phyloP scores from a whole-genome alignment of 768 basidiomycete species.

The Boletellus emodensis region DNA sequence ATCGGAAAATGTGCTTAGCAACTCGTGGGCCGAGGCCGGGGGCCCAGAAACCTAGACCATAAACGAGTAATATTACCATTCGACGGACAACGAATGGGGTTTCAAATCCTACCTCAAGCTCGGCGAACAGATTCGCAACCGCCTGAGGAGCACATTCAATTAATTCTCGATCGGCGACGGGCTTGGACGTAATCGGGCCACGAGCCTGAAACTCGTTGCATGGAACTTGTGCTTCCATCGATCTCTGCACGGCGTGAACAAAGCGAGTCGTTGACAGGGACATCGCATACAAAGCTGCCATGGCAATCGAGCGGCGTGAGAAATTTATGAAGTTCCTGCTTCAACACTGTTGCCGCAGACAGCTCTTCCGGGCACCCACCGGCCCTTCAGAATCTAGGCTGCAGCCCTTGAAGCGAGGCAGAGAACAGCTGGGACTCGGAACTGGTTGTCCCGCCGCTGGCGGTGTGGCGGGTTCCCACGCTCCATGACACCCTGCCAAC shows the following conservation, averaged over 20 bases:
- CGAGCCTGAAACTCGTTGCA: too few species aligned
- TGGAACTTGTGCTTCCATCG: neutral
- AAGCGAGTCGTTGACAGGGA: neutral
- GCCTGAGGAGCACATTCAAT: constrained; percentile 3
- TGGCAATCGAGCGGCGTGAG: too few species aligned
- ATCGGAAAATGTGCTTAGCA: neutral
- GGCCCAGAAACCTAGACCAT: neutral
- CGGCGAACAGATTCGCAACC: neutral
- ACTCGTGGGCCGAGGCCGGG: neutral
- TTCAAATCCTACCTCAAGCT: neutral
- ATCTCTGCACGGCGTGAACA: neutral
- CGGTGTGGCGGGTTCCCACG: neutral
- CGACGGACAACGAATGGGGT: neutral
- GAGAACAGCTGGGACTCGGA: too few species aligned
- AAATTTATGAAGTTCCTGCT: neutral
- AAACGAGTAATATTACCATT: neutral
- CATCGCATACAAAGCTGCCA: neutral
- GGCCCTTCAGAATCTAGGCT: neutral
- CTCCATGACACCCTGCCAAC: neutral
- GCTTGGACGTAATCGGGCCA: neutral
- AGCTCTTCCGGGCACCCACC: too few species aligned
- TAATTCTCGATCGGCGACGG: neutral
- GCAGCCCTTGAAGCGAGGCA: neutral
- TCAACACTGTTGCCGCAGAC: neutral
- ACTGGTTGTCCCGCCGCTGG: too few species aligned